Base-by-base conservation (phyloP, 2,329 filamentous ascomycete genomes). In the Byssoonygena ceratinophila region DNA sequence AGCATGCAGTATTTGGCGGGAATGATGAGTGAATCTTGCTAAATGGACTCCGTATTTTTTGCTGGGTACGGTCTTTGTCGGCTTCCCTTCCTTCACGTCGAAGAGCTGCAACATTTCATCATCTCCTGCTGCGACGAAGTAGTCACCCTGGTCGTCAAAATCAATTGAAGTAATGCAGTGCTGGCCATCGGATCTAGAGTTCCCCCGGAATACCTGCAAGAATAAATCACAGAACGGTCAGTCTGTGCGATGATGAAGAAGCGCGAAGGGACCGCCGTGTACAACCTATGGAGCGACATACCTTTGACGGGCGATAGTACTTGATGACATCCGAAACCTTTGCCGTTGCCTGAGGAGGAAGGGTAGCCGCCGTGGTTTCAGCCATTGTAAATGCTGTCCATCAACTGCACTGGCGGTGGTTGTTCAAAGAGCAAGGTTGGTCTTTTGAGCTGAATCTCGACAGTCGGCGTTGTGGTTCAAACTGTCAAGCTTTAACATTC, bases 31-130 rank as follows among this genome's bases (percentile, higher is more conserved):
- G 68, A 97, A 98, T 61, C 87, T 85, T 34, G 92, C 92, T 52
- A 96, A 78, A 66, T 95, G 92, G 16, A 88, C 89, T 55, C 92
- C 92, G 63, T 98, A 98, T 67, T 98, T 98, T 66, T 97, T 94
- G 71, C 87, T 94, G 48, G 94, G 82, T 44, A 96, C 77, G 55
- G 84, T 84, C 72, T 97, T 97, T 44, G 88, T 86, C 60, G 89
- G 84, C 55, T 86, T 85, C 3, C 92, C 92, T 59, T 95, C 89
- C 63, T 85, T 87, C 57, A 94, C 84, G 63, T 92, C 94, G 73
- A 94, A 98, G 29, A 98, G 83, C 64, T 97, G 90, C 57, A 98
- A 86, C 2, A 87, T 94, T 67, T 96, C 90, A 68, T 98, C 92
- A 72, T 87, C 89, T 59, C 90, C 87, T 4, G 89, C 87, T 0